Base-by-base conservation (phyloP, 192 early-diverging fungal genomes). In the Linnemannia schmuckeri region DNA sequence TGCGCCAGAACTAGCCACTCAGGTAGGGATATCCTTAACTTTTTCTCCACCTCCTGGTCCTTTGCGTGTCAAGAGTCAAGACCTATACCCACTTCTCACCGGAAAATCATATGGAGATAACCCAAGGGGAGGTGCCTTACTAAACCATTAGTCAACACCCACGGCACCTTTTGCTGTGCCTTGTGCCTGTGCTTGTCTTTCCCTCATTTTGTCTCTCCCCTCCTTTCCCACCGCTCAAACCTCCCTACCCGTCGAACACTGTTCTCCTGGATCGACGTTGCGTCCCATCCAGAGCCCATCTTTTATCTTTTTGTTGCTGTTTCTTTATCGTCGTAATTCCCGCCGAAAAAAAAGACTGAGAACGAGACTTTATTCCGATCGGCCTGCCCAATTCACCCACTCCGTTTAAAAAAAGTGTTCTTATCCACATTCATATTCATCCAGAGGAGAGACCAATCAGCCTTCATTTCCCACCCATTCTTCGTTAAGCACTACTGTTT, bases 301-400 rank as follows among this genome's bases (percentile, higher is more conserved):
- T 66, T 49, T 61, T 76, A 38, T 41, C 7, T n/a, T 40, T 76
- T 63, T 63, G 33, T 66, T 76, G 49, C 35, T 27, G 20, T 42
- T 46, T 68, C 33, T 0, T 30, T 35, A 13, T 66, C 10, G 70
- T 72, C 49, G 49, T 72, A 24, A 42, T 72, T 72, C 38, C 70
- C 33, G 69, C 33, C 15, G 69, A 57, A 57, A 57, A 27, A 24
- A 57, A 10, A 57, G 6, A 27, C 22, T 6, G 20, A 52, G 49
- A 22, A 52, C 3, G 24, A 57, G 4, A 57, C 12, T 15, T 66
- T 66, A 33, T 66, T 33, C 61, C 61, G 61, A 1, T 12, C 10
- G 2, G 61, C 27, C 27, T 33, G 13, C 61, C 30, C 12, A 33
- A 66, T 66, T 66, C 61, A 33, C 61, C 61, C 61, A 66, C 12